These are phyloP conservation scores for Pelargonium myrrhifolium DNA, from an alignment of 441 rosid genomes.

Conservation along the genomic window DNA sequence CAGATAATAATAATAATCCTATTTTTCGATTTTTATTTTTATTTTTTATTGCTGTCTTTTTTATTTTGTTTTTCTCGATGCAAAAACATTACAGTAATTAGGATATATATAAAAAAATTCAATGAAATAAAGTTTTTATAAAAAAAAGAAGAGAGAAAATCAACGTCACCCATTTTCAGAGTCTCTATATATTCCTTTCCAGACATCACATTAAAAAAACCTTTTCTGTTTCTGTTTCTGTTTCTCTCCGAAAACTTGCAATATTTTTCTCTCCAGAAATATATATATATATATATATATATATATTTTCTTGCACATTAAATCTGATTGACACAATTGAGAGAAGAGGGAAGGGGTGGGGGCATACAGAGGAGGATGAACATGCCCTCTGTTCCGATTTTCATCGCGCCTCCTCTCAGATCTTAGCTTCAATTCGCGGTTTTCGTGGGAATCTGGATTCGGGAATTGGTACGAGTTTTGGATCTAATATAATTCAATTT, in stretches of 20 bases:
- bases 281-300: too few species aligned
- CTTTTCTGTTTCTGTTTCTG: conserved; percentile 12
- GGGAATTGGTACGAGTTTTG: conserved; percentile 5
- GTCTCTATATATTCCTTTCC: conserved; percentile 30
- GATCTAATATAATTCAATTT: conserved; percentile 9
- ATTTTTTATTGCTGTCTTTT: too few species aligned
- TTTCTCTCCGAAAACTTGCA: conserved; percentile 18
- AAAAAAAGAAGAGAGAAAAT: conserved; percentile 2
- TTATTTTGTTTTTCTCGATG: too few species aligned
- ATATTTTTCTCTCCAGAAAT: conserved; percentile 9
- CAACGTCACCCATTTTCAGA: conserved; percentile 14
- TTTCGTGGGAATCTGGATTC: conserved; percentile 39
- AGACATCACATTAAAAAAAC: conserved; percentile 5
- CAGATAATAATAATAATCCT: too few species aligned
- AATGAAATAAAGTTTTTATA: too few species aligned
- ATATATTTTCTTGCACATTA: background rate
- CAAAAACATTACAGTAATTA: too few species aligned
- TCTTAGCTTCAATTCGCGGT: conserved; percentile 39
- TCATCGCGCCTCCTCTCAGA: conserved; percentile 38
- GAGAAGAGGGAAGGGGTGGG: conserved; percentile 21
- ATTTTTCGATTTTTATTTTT: too few species aligned
- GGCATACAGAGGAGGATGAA: conserved; percentile 32
- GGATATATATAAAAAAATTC: too few species aligned
- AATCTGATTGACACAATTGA: conserved; percentile 17
- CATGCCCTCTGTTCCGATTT: conserved; percentile 34